Evolutionary conservation across 208 protist species (phyloP).

Genomic region (Naegleria fowleri): DNA sequence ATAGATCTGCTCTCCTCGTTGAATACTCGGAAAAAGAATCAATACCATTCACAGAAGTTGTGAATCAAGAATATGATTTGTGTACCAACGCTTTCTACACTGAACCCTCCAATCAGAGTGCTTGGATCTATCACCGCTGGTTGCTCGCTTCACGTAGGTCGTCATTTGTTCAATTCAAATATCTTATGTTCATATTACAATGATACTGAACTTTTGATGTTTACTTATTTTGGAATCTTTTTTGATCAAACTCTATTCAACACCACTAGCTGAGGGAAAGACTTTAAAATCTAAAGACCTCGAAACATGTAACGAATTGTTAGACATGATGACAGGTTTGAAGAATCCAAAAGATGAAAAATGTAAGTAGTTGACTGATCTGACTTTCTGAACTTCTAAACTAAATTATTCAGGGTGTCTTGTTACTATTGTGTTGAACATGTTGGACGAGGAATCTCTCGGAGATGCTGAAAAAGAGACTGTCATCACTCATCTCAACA

Average conservation of each 20-base stretch:
- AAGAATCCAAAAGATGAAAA: constrained; percentile 15
- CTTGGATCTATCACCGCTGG: constrained; percentile 61
- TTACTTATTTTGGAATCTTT: background rate
- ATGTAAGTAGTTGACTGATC: background rate
- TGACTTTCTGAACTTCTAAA: background rate
- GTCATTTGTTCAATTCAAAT: background rate
- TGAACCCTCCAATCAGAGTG: constrained; percentile 55
- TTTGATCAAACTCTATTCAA: background rate
- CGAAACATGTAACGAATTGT: constrained; percentile 10
- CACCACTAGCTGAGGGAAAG: background rate
- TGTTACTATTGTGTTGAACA: background rate
- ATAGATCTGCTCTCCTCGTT: background rate
- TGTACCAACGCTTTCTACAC: constrained; percentile 52
- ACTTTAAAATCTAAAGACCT: background rate
- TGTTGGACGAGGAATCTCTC: background rate
- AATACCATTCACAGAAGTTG: background rate
- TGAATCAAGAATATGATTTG: constrained; percentile 47
- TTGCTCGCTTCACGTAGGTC: constrained; percentile 33
- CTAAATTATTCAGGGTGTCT: background rate
- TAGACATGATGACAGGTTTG: background rate
- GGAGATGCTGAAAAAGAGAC: background rate
- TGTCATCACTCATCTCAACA: background rate
- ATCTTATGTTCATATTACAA: background rate
- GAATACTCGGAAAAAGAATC: background rate
- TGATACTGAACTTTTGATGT: background rate